A percentile compares a stretch with the other conserved stretches of the same genome.
phyloP scores from a whole-genome alignment of 805 yeast species.

The Metschnikowia continentalis region DNA sequence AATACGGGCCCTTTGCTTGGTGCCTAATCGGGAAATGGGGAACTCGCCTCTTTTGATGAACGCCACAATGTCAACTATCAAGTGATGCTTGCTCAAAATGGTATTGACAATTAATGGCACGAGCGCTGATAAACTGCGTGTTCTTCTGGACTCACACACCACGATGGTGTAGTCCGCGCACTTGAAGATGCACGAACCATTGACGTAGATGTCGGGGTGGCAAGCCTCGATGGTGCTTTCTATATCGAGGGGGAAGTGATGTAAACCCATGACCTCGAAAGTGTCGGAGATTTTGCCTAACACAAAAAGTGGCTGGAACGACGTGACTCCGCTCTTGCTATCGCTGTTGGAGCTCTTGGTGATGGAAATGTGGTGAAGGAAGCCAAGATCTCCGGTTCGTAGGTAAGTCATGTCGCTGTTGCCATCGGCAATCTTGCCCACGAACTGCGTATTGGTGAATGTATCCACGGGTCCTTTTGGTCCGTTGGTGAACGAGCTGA shows the following conservation, averaged over 20 bases:
- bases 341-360: slow-evolving; percentile 38
- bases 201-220: slow-evolving; percentile 54
- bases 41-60: slow-evolving; percentile 63
- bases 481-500: slow-evolving; percentile 54
- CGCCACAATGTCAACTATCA: slow-evolving; percentile 78
- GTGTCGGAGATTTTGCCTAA: slow-evolving; percentile 83
- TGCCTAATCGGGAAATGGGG: slow-evolving; percentile 68
- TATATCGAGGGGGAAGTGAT: slow-evolving; percentile 84
- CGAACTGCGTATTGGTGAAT: slow-evolving; percentile 49
- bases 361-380: slow-evolving; percentile 66
- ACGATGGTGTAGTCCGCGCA: slow-evolving; percentile 76
- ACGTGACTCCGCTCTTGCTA: slow-evolving; percentile 21
- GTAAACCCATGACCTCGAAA: slow-evolving; percentile 85
- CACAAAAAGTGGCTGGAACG: slow-evolving; percentile 76
- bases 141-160: slow-evolving; percentile 60
- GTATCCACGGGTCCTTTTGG: slow-evolving; percentile 49
- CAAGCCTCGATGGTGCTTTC: slow-evolving; percentile 49
- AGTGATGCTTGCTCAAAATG: slow-evolving; percentile 73
- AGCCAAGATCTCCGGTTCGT: slow-evolving; percentile 94
- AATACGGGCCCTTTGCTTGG: slow-evolving; percentile 70
- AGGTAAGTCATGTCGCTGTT: slow-evolving; percentile 62
- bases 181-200: slow-evolving; percentile 65
- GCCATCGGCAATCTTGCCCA: slow-evolving; percentile 61
- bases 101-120: slow-evolving; percentile 81
- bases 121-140: slow-evolving; percentile 58